Base-by-base conservation (phyloP, 2,329 filamentous ascomycete genomes). In the Aspergillus luchuensis region DNA sequence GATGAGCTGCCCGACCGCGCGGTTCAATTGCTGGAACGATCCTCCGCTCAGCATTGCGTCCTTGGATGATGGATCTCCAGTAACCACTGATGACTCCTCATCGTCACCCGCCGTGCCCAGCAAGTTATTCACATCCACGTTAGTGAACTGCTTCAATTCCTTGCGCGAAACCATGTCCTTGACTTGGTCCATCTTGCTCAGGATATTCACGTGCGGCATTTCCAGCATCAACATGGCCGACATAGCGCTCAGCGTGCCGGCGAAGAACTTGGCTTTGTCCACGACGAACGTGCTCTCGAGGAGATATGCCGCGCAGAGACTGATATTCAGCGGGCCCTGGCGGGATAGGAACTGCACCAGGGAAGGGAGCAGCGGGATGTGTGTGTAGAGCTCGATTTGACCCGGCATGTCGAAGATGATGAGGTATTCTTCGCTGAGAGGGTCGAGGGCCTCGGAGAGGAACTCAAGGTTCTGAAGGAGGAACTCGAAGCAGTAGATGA, bases 391-490 rank as follows among this genome's bases (percentile, higher is more conserved):
- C 80, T 99, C 95, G 77, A 99, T 98, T 81, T 99, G 95, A 59
- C 95, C 95, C 0, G 95, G 95, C 91, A 98, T 97, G 79, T 99
- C 95, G 79, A 99, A 92, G 65, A 99, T 91, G 77, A 98, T 96
- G 64, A 99, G 85, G 77, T 97, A 97, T 71, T 98, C 95, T 71
- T 99, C 95, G 8, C 91, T 94, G 59, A 96, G 82, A 45, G 88
- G 85, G 69, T 96, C 92, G 58, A 97, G 87, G 17, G 90, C 88
- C 64, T 96, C 90, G 50, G 90, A 91, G 53, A 97, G 81, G 78
- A 95, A 97, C 79, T 97, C 92, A 64, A 97, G 87, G 74, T 97
- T 97, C 76, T 97, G 91, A 74, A 97, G 88, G 49, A 97, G 86
- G 75, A 96, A 97, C 78, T 97, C 93, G 79, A 97, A 97, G 80